Base-by-base conservation (phyloP, 148 eudicot genomes). In the Silene conica region DNA sequence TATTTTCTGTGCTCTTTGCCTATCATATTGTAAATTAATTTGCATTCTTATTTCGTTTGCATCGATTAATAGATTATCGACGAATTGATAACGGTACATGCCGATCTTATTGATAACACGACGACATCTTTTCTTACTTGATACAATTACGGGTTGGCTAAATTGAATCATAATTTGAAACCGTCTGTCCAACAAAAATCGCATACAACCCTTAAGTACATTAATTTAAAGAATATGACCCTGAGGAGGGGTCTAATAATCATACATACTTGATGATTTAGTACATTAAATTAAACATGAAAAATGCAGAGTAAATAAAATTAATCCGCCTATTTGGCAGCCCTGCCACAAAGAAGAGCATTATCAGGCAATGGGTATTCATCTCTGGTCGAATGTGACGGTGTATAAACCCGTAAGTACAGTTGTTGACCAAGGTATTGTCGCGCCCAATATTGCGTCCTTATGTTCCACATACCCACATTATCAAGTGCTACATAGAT, bases 391-490 rank as follows among this genome's bases (percentile, higher is more conserved):
- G 85, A 82, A 14, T 72, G 79, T 0, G 82, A 55, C 19, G 77
- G 16, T 12, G 85, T 76, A 16, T 82, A 64, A 21, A 82, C 82
- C 14, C 82, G 58, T 43, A 82, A 15, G 62, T 82, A 82, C 19
- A 79, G 74, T 43, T 82, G 85, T 22, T 82, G 63, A 3, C 85
- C 85, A 5, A 82, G 70, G 75, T 82, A 82, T 69, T 82, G 85
- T 25, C 85, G 65, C 22, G 85, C 85, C 85, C 85, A 82, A 22
- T 61, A 79, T 9, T 82, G 77, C 6, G 77, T 82, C 73, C 85
- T 82, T 64, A 82, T 18, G 55, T 82, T 82, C 85, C 85, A 82
- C 82, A 82, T 82, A 2, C 85, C 85, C 3, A 79, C 80, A 41
- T 82, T 82, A 48, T 82, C 85, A 10, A 82, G 75, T 13, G 85